Percentiles rank a stretch among this genome's conserved stretches.
These are phyloP conservation scores for Nemania sp. DNA, from an alignment of 2,329 filamentous ascomycete genomes.

Conservation along the genomic window DNA sequence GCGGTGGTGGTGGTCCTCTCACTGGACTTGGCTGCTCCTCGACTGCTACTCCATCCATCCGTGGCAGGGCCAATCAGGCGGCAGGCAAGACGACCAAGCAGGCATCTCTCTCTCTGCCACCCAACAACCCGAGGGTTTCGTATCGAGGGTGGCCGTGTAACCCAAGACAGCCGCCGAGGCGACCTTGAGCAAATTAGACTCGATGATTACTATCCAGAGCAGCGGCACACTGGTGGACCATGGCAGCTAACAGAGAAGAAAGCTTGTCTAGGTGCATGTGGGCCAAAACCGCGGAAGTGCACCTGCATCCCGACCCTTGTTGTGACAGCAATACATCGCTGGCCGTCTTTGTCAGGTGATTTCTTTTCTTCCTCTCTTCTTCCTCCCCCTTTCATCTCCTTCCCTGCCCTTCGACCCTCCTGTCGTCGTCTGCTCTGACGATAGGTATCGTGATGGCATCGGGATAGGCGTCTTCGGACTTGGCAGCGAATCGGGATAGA, in stretches of 20 bases:
- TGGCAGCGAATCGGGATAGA: neutral
- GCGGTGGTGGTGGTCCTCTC: conserved; percentile 20
- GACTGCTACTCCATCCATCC: conserved; percentile 18
- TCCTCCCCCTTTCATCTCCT: neutral
- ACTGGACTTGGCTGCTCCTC: conserved; percentile 25
- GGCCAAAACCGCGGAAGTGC: conserved; percentile 35
- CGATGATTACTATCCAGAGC: conserved; percentile 22
- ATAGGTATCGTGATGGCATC: neutral
- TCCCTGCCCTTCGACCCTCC: neutral
- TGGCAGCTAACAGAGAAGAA: conserved; percentile 17
- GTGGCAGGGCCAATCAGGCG: conserved; percentile 17
- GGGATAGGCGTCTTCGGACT: neutral
- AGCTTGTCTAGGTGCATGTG: conserved; percentile 26
- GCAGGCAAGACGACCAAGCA: conserved; percentile 2
- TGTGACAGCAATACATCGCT: conserved; percentile 33
- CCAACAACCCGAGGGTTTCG: neutral
- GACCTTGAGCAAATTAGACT: conserved; percentile 20
- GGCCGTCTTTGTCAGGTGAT: conserved; percentile 36
- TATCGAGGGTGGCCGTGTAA: conserved; percentile 22
- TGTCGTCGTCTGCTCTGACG: neutral
- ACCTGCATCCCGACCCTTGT: conserved; percentile 38
- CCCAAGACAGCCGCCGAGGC: conserved; percentile 20
- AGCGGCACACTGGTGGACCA: conserved; percentile 13
- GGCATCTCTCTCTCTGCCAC: conserved; percentile 1
- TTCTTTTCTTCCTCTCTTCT: neutral